phyloP scores from a whole-genome alignment of 1,284 basidiomycete species.

The Golubevia pallescens region DNA sequence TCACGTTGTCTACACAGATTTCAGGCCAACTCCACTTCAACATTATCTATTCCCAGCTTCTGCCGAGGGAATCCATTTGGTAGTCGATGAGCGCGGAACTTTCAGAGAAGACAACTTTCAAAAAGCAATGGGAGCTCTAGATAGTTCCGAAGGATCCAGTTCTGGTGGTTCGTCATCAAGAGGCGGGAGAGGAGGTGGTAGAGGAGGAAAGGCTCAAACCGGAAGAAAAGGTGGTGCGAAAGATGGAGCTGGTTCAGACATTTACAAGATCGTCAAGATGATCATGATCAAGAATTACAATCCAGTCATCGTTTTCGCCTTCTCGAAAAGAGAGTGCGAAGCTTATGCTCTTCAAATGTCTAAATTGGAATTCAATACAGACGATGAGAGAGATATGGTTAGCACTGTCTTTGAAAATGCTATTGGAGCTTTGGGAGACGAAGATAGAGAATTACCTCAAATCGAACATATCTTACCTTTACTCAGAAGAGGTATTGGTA shows the following conservation, averaged over 20 bases:
- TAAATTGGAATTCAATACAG: constrained; percentile 93
- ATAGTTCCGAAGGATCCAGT: constrained; percentile 83
- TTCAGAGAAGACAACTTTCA: constrained; percentile 97
- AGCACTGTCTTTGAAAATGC: constrained; percentile 92
- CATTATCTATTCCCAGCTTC: constrained; percentile 98
- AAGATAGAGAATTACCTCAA: constrained; percentile 89
- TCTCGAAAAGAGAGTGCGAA: constrained; percentile 98
- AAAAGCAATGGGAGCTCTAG: constrained; percentile 94
- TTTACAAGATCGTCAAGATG: constrained; percentile 98
- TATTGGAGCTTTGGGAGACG: constrained; percentile 83
- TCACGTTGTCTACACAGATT: constrained; percentile 99
- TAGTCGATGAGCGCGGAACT: constrained; percentile 95
- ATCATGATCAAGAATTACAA: constrained; percentile 98
- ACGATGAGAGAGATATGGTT: constrained; percentile 89
- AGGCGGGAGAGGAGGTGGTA: constrained; percentile 71
- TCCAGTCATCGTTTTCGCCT: constrained; percentile 98
- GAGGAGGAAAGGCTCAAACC: constrained; percentile 76
- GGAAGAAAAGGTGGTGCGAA: constrained; percentile 83
- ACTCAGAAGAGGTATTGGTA: constrained; percentile 92
- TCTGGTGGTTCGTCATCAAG: constrained; percentile 80
- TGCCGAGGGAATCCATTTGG: constrained; percentile 94
- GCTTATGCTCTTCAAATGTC: constrained; percentile 86
- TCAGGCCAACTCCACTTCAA: constrained; percentile 95
- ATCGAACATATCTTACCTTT: constrained; percentile 92
- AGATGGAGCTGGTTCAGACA: constrained; percentile 94